Conservation (phyloP, 257 asterid species). For the Solanum medicagineum region DNA sequence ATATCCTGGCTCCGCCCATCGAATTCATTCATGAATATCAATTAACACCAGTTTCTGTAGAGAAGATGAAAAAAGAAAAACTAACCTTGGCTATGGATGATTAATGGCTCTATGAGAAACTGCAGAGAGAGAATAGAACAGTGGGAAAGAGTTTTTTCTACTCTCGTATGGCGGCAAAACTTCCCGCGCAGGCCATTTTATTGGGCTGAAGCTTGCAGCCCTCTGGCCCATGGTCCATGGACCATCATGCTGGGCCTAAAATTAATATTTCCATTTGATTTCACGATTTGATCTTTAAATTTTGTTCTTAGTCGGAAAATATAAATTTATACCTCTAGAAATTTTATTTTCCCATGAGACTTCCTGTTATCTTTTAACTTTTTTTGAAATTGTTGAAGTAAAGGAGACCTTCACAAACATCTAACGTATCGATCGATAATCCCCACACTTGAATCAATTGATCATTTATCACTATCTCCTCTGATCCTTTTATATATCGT, state of each 20-base stretch:
- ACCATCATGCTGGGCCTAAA: neutral
- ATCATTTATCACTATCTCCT: neutral
- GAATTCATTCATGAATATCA: neutral
- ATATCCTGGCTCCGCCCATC: neutral
- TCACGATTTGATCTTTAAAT: no score
- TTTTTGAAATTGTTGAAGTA: neutral
- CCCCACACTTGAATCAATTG: neutral
- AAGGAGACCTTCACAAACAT: neutral
- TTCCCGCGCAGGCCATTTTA: conserved; percentile 6
- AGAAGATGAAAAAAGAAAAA: neutral
- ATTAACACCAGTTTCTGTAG: neutral
- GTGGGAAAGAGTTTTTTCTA: neutral
- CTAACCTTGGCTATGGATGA: neutral
- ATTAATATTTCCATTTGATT: no score
- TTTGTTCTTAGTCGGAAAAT: no score
- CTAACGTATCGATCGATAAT: neutral
- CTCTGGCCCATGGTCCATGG: neutral
- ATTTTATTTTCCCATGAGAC: no score
- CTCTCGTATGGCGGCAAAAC: conserved; percentile 12
- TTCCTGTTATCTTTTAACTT: no score
- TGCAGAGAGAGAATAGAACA: neutral
- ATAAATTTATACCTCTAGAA: no score
- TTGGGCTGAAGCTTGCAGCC: neutral
- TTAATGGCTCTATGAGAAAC: neutral
- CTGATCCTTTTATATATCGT: no score